Evolutionary conservation across 169 alveolate species (phyloP).

Genomic region (Plasmodium ovale): DNA sequence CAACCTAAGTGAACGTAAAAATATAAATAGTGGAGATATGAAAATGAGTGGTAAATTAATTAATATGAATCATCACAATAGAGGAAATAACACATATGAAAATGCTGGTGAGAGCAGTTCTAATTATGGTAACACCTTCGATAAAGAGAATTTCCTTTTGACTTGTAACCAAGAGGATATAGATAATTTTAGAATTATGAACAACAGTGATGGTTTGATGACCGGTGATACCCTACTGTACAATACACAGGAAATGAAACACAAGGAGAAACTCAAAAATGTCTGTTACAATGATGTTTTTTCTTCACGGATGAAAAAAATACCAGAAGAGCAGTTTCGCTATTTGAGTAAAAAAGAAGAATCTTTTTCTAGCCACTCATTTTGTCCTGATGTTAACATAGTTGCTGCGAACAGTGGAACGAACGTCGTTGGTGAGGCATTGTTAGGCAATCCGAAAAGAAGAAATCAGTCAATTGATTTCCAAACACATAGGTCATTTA

Average conservation of each 20-base stretch:
- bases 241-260: background rate
- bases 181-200: background rate
- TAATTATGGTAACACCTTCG: too few species aligned
- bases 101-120: too few species aligned
- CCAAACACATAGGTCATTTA: conserved; percentile 1
- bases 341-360: conserved; percentile 20
- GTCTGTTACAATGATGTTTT: conserved; percentile 1
- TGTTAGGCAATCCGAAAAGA: conserved; percentile 2
- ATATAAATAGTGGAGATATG: background rate
- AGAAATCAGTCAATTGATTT: conserved; percentile 5
- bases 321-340: conserved; percentile 15
- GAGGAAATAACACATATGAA: background rate
- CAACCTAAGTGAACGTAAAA: conserved; percentile 6
- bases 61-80: conserved; percentile 7
- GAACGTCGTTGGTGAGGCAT: too few species aligned
- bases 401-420: too few species aligned
- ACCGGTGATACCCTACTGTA: background rate
- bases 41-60: conserved; percentile 1
- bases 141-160: background rate
- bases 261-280: background rate
- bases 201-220: background rate
- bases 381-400: too few species aligned
- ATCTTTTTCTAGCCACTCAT: background rate
- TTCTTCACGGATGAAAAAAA: background rate
- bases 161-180: background rate